These are phyloP conservation scores for Aphanocladium album DNA, from an alignment of 2,329 filamentous ascomycete genomes.

Conservation along the genomic window DNA sequence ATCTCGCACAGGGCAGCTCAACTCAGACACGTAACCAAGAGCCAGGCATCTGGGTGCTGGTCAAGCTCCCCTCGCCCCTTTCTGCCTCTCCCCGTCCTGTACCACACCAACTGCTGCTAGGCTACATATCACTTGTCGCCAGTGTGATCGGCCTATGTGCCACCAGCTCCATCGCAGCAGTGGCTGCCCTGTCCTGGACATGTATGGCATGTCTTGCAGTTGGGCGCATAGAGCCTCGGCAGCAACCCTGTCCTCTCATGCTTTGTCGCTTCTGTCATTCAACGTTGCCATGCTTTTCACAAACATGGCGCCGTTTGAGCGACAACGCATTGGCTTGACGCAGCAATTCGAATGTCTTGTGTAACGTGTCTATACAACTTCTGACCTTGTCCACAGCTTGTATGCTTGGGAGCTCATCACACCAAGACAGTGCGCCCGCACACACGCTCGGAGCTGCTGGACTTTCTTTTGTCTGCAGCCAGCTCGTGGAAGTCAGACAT, in stretches of 20 bases:
- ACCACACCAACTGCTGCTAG: not conserved
- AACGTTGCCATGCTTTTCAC: not conserved
- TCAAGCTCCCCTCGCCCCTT: not conserved
- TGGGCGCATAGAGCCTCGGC: not conserved
- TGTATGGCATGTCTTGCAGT: slow-evolving; percentile 9
- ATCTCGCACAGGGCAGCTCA: not conserved
- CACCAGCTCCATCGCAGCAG: not conserved
- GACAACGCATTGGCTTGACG: not conserved
- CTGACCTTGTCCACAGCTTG: not conserved
- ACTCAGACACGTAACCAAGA: not conserved
- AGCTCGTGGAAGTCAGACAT: slow-evolving; percentile 11
- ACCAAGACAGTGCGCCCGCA: not conserved
- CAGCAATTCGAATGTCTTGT: not conserved
- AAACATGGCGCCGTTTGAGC: not conserved
- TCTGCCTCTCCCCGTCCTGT: not conserved
- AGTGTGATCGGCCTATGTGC: not conserved
- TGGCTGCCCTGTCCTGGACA: not conserved
- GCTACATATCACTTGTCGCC: not conserved
- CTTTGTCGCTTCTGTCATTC: not conserved
- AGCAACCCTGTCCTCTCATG: not conserved
- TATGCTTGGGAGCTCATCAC: not conserved
- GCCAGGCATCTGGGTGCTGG: not conserved
- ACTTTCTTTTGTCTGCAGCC: slow-evolving; percentile 1
- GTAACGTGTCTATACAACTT: not conserved
- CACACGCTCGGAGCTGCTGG: not conserved